phyloP scores from a whole-genome alignment of 768 basidiomycete species.

The Rhodotorula kratochvilovae region DNA sequence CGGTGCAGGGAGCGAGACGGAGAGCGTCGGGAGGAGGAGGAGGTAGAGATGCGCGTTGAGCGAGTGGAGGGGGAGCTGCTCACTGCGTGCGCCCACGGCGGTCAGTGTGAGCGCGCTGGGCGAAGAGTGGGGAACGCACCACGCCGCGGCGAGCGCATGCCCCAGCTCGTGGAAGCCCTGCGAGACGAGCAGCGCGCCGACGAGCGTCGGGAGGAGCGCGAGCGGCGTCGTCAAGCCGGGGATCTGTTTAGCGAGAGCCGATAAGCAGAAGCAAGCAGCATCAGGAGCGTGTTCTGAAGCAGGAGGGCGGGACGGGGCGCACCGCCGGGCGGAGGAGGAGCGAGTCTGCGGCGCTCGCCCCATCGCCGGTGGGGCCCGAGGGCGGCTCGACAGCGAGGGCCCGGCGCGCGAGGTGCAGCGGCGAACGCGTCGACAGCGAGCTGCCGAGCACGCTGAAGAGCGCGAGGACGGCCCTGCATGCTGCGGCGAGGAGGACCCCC shows the following conservation, averaged over 20 bases:
- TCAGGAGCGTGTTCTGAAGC: no score
- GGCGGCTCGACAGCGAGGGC: not conserved
- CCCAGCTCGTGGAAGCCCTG: conserved; percentile 32
- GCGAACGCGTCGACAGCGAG: no score
- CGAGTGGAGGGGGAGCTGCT: conserved; percentile 9
- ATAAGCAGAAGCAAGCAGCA: not conserved
- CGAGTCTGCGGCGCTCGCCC: not conserved
- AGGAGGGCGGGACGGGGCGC: not conserved
- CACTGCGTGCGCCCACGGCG: not conserved
- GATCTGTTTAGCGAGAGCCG: not conserved
- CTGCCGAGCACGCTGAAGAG: not conserved
- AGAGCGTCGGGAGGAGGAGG: conserved; percentile 26
- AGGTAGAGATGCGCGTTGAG: conserved; percentile 10
- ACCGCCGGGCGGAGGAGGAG: conserved; percentile 26
- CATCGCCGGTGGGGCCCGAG: not conserved
- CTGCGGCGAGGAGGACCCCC: conserved; percentile 5
- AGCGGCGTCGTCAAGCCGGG: not conserved
- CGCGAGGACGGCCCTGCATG: not conserved
- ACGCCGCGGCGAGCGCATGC: conserved; percentile 22
- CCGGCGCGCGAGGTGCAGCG: not conserved
- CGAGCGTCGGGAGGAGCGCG: conserved; percentile 4
- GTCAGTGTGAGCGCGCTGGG: not conserved
- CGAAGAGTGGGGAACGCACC: not conserved
- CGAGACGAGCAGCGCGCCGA: not conserved
- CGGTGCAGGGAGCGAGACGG: conserved; percentile 16